Conservation (phyloP, 2,329 filamentous ascomycete genomes). For the Huntiella bhutanensis region DNA sequence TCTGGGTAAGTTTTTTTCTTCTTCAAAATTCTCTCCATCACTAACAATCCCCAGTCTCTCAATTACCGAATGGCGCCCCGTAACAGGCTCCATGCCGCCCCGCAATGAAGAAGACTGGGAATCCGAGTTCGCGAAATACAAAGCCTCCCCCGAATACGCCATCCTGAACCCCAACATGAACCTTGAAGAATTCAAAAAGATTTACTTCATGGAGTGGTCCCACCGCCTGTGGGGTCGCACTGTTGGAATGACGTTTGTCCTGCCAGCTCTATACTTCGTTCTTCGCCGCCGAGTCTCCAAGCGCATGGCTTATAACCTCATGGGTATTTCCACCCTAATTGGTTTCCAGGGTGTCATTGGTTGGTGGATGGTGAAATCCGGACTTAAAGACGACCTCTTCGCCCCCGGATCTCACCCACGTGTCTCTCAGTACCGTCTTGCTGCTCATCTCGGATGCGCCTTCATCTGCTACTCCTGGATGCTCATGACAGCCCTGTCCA, state of each 20-base stretch:
- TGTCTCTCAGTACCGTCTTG: constrained; percentile 84
- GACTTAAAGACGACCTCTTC: constrained; percentile 88
- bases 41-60: constrained; percentile 45
- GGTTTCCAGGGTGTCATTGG: constrained; percentile 89
- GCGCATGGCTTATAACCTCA: constrained; percentile 57
- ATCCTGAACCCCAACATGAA: constrained; percentile 86
- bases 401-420: constrained; percentile 76
- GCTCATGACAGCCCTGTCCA: constrained; percentile 71
- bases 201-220: constrained; percentile 99
- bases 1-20: constrained; percentile 50
- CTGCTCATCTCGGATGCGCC: constrained; percentile 73
- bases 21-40: not conserved
- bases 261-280: constrained; percentile 80
- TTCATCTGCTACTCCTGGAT: constrained; percentile 90
- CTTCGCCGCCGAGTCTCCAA: constrained; percentile 57
- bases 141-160: constrained; percentile 78
- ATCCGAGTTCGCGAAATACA: constrained; percentile 82
- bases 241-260: constrained; percentile 73
- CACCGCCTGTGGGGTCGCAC: constrained; percentile 88
- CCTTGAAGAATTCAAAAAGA: constrained; percentile 87
- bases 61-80: constrained; percentile 96
- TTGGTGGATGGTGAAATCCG: constrained; percentile 99
- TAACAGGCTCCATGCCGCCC: constrained; percentile 80
- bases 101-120: constrained; percentile 69
- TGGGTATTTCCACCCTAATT: constrained; percentile 73